Conservation (phyloP, 2,329 filamentous ascomycete species). For the Xylaria sp. region DNA sequence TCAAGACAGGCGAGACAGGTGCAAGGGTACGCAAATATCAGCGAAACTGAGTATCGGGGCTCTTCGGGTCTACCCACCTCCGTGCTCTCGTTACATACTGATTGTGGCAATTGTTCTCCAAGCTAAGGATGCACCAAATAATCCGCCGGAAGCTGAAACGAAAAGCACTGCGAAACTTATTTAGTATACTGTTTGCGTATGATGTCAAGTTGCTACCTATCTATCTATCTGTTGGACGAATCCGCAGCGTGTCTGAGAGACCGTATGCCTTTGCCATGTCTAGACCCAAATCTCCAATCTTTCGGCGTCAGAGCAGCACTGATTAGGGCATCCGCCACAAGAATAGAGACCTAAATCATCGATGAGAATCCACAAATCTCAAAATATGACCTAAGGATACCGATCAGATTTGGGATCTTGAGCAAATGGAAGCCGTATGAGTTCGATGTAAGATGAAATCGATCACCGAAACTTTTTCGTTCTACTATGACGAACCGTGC, state of each 20-base stretch:
- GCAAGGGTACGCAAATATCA: neutral
- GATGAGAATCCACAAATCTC: neutral
- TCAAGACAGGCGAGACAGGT: neutral
- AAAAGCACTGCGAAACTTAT: neutral
- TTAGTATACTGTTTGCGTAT: slow-evolving; percentile 3
- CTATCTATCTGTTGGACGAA: neutral
- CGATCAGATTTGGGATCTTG: neutral
- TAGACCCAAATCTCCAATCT: neutral
- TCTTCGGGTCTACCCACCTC: neutral
- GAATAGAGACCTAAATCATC: neutral
- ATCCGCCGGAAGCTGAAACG: neutral
- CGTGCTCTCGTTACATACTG: neutral
- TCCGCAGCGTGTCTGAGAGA: neutral
- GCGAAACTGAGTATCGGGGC: neutral
- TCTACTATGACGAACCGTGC: neutral
- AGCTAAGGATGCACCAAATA: neutral
- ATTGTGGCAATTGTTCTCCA: neutral
- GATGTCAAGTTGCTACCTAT: slow-evolving; percentile 18
- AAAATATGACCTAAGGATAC: neutral
- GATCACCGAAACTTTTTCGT: neutral
- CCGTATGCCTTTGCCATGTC: slow-evolving; percentile 10
- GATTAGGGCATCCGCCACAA: neutral
- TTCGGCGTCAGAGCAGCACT: neutral
- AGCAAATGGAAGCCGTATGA: slow-evolving; percentile 14
- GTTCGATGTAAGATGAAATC: slow-evolving; percentile 8